Evolutionary conservation across 768 basidiomycete genomes (phyloP), one percentile per base, ranked within the genome.

Genomic region (Phlegmacium glaucopus): DNA sequence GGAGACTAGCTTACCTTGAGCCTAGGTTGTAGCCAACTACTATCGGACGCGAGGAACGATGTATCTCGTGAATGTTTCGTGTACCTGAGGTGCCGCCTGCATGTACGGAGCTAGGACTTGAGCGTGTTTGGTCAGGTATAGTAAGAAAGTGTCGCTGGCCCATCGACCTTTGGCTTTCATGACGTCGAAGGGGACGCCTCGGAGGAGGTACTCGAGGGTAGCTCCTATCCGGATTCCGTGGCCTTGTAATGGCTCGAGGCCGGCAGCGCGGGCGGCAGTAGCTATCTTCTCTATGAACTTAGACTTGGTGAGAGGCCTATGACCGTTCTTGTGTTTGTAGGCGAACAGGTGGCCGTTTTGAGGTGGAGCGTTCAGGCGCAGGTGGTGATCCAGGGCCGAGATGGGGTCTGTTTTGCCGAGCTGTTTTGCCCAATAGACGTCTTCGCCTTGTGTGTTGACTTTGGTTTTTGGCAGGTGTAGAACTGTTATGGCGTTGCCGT

Each of bases 161-260:
- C 66, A 69, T 1, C 61, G 49, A 1, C 65, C 65, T 39, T 60
- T 63, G 0, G 57, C 52, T 17, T 67, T 66, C 30, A 32, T 32
- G 30, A 32, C 30, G 9, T 32, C 30, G 30, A 32, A 32, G 13
- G 30, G 63, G 0, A 58, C 45, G 0, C 60, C 60, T 3, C 45
- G 40, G 0, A 62, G 46, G 0, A 65, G 50, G 15, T 66, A 66
- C 39, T 57, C 49, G 0, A 63, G 50, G 0, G 61, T 65, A 0
- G 62, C 48, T 0, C 65, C 56, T 4, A 67, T 65, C 0, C 55
- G 39, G 1, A 67, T 54, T 10, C 57, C 54, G 41, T 68, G 66
- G 2, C 61, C 59, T 28, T 55, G 53, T 5, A 59, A 16, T 2
- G 27, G 12, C 29, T 48, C 30, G 2, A 42, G 4, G 4, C 47